These are phyloP conservation scores for Chlamydomonas sp. DNA, from an alignment of 139 green algal species.

Conservation along the genomic window DNA sequence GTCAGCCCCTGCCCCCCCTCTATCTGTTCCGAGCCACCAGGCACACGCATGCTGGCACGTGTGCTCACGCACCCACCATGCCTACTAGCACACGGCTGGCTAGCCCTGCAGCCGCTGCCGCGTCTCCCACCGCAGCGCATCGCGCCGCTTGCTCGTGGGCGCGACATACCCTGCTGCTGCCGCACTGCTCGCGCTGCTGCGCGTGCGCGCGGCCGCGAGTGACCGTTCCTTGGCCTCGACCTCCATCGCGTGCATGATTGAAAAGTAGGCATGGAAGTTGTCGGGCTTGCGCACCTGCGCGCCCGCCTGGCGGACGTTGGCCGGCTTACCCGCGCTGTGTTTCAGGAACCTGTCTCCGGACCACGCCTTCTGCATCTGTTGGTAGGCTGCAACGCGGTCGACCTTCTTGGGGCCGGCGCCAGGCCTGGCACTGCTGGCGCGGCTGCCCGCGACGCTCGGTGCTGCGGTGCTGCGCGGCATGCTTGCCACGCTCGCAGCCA, in stretches of 20 bases:
- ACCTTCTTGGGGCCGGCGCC: too few relatives aligned
- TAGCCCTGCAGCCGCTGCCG: constrained; percentile 9
- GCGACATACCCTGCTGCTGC: constrained; percentile 4
- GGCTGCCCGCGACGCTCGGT: too few relatives aligned
- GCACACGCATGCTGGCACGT: too few relatives aligned
- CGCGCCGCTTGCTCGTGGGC: constrained; percentile 10
- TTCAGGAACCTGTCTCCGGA: constrained; percentile 31
- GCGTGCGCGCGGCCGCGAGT: not conserved
- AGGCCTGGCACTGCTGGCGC: too few relatives aligned
- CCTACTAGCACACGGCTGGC: too few relatives aligned
- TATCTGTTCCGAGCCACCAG: too few relatives aligned
- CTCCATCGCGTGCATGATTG: constrained; percentile 28
- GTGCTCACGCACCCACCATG: too few relatives aligned
- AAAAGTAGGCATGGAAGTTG: constrained; percentile 37
- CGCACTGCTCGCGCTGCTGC: not conserved
- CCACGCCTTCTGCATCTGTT: constrained; percentile 27
- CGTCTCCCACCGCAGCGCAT: constrained; percentile 13
- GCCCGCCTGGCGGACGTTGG: not conserved
- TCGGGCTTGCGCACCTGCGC: constrained; percentile 21
- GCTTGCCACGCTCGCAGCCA: too few relatives aligned
- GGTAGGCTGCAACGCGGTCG: constrained; percentile 28
- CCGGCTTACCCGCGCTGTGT: too few relatives aligned
- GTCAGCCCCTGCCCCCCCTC: too few relatives aligned
- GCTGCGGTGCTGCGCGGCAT: too few relatives aligned
- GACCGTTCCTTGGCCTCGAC: constrained; percentile 18